Base-by-base conservation (phyloP, 2,329 filamentous ascomycete species). In the Aurifilum marmelostoma region DNA sequence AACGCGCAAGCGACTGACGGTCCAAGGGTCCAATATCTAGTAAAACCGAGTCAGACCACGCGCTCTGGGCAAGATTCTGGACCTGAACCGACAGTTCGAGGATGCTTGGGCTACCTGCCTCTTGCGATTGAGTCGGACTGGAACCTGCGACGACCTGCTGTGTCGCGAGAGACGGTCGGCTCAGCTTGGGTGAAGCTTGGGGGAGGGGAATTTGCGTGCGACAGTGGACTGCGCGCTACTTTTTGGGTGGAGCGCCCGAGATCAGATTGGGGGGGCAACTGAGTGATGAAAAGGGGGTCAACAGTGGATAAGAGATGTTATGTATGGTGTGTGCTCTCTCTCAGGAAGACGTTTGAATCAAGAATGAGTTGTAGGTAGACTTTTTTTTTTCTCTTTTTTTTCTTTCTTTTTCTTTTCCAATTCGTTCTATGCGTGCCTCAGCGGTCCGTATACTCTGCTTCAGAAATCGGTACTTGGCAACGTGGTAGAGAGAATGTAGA, bases 171-270 rank as follows among this genome's bases (percentile, higher is more conserved):
- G 34, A 27, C 34, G 41, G 43, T 50, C 16, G 41, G n/a, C 11
- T 24, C 41, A 41, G 29, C n/a, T 41, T 47, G 43, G 21, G 62
- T 59, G 67, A 69, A 69, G 64, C 41, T 63, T 63, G 7, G 39
- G 62, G 41, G n/a, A n/a, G n/a, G 62, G 60, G 61, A 69, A 66
- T 69, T 68, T 71, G 69, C 67, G n/a, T n/a, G 67, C 56, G 61
- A 34, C 65, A 60, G 66, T 56, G 21, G 54, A 54, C 58, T 67
- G 34, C 63, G 47, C 58, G 47, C 61, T 63, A 67, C 60, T 67
- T 65, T 69, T 39, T 61, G 54, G 65, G 67, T 68, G 67, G 67
- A 68, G 63, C 63, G 63, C 47, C 47, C 63, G 52, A 56, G 52
- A 29, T 56, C 52, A 56, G 61, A 63, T 29, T 50, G 27, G 61